These are phyloP conservation scores for Novymonas esmeraldas DNA, from an alignment of 208 protist genomes.

Conservation along the genomic window DNA sequence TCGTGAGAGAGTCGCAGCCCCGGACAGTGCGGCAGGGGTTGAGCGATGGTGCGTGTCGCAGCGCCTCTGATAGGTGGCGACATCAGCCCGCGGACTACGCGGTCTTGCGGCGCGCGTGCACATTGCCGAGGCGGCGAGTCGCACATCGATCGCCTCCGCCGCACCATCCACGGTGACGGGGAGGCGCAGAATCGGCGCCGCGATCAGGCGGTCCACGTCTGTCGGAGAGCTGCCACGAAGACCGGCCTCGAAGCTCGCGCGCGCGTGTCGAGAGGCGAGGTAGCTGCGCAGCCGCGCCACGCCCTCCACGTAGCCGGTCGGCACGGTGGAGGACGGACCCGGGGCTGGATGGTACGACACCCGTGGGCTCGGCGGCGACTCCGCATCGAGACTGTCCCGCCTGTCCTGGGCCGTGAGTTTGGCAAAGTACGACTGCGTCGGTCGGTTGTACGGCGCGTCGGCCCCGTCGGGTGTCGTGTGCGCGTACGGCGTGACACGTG, in stretches of 20 bases:
- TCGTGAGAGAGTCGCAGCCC: no score
- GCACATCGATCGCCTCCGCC: constrained; percentile 49
- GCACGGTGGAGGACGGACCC: constrained; percentile 65
- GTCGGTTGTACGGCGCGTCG: constrained; percentile 37
- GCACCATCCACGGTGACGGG: constrained; percentile 40
- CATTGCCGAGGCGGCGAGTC: constrained; percentile 32
- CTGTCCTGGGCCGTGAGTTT: constrained; percentile 34
- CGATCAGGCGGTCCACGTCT: constrained; percentile 7
- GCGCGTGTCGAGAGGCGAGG: constrained; percentile 31
- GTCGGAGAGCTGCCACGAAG: constrained; percentile 35
- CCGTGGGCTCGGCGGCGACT: constrained; percentile 48
- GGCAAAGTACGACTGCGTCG: constrained; percentile 67
- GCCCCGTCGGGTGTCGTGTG: background rate
- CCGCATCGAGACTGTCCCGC: constrained; percentile 28
- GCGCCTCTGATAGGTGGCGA: no score
- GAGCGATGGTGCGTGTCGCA: no score
- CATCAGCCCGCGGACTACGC: background rate
- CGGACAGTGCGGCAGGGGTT: no score
- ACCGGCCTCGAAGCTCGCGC: constrained; percentile 11
- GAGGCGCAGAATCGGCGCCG: constrained; percentile 63
- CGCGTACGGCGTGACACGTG: constrained; percentile 8
- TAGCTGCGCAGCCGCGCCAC: constrained; percentile 70
- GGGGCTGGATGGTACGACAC: constrained; percentile 55
- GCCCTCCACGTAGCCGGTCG: constrained; percentile 75
- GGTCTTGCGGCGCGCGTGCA: background rate